Base-by-base conservation (phyloP, 257 asterid genomes). In the Solanum dulcamara region DNA sequence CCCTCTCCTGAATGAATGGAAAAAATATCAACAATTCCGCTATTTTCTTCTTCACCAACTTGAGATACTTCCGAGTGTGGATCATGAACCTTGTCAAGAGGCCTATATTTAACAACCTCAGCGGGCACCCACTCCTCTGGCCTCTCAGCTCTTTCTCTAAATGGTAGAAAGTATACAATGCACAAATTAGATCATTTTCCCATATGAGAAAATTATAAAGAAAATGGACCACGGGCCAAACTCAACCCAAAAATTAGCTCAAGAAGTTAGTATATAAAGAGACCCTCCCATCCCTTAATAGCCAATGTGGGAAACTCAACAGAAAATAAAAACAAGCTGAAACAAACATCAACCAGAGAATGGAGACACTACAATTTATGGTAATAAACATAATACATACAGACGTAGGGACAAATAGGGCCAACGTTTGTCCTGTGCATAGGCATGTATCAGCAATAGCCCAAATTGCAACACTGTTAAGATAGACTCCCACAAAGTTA, bases 61-160 rank as follows among this genome's bases (percentile, higher is more conserved):
- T 87, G 93, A 80, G 72, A 68, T 66, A 86, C 84, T 85, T 88
- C 92, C 42, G 91, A 62, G 81, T 81, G 66, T 70, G 87, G 91
- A 83, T 81, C 88, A 59, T 55, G 86, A 83, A 53, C 75, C 33
- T 46, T 68, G 55, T 87, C 86, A 48, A 81, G 86, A 85, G 88
- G 87, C 81, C 44, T 67, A 82, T 26, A 22, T 44, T 89, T 77
- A 71, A 87, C 84, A 85, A 68, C 75, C 89, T 95, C 97, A 57
- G 87, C 89, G 17, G 99, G 99, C 83, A 95, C 99, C 99, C 99
- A 95, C 17, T 96, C 98, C 85, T 89, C 95, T 18, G 99, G 98
- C 90, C 99, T 94, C 90, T 94, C 96, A 51, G 88, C 85, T 90
- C 97, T 94, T 88, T 80, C 85, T 81, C 99, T 96, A 91, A 46